phyloP scores from a whole-genome alignment of 225 moss, liverwort and hornwort species.

The Bryum argenteum region DNA sequence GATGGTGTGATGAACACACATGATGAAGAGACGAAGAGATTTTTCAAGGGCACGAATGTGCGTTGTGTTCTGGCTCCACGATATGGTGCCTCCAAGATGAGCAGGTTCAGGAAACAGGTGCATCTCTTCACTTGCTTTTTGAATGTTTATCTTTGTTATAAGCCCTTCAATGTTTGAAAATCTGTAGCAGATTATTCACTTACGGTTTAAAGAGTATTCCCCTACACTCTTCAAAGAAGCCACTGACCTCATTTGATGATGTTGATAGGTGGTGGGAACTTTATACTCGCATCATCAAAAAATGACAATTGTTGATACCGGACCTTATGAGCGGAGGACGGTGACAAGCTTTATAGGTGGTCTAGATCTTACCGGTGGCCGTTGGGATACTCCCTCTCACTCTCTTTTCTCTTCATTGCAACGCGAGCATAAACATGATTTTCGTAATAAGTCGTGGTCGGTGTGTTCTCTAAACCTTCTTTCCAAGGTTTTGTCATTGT shows the following conservation, averaged over 20 bases:
- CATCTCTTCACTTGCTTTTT: neutral
- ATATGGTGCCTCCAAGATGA: constrained; percentile 58
- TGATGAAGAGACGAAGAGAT: constrained; percentile 61
- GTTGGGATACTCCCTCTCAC: constrained; percentile 66
- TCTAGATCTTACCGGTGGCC: constrained; percentile 50
- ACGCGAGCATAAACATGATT: constrained; percentile 50
- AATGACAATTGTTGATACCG: constrained; percentile 54
- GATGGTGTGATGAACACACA: constrained; percentile 59
- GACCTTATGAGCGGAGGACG: constrained; percentile 36
- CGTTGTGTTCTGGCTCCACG: constrained; percentile 57
- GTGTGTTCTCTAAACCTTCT: constrained; percentile 23
- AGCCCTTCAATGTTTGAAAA: no score
- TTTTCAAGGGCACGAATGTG: constrained; percentile 50
- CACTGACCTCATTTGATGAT: no score
- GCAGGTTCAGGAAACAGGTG: constrained; percentile 60
- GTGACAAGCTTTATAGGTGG: constrained; percentile 54
- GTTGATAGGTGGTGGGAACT: constrained; percentile 54
- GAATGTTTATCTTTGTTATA: no score
- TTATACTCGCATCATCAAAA: constrained; percentile 63
- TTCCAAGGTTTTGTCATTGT: no score
- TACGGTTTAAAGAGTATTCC: no score
- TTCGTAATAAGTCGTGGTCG: constrained; percentile 54
- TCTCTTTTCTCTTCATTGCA: constrained; percentile 49
- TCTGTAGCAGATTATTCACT: no score
- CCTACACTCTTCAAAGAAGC: no score